Evolutionary conservation across 1,139 yeast genomes (phyloP), one percentile per base, ranked within the genome.

Genomic region (Hansenula lynferdii): DNA sequence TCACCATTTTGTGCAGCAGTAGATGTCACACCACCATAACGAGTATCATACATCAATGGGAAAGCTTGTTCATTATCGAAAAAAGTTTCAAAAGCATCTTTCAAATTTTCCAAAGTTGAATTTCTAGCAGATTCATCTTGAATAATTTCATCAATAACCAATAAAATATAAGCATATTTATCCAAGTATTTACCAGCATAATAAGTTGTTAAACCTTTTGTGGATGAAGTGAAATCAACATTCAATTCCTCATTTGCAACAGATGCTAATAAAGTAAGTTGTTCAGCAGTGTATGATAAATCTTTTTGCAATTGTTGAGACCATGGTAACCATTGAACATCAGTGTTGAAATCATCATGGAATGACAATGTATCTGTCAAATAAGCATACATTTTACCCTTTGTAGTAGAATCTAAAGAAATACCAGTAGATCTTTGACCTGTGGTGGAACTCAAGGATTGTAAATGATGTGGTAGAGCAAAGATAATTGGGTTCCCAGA

Each of bases 401-500:
- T 83, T 37, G 84, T 75, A 21, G 81, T 69, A 0, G 89, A 78
- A 25, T 68, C 65, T 33, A 80, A 58, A 15, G 62, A 54, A 35
- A 80, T 65, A 21, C 75, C 75, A 19, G 86, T 77, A 27, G 65
- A 58, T 3, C 63, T 51, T 4, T 56, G 47, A 6, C 61, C 39
- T 39, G 70, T 65, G 3, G 58, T 55, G 2, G 63, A 42, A 22
- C 69, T 56, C 44, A 84, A 64, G 1, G 85, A 70, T 27, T 62
- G 65, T 35, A 76, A 67, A 43, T 82, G 94, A 58, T 85, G 95
- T 17, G 92, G 89, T 39, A 82, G 68, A 8, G 86, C 85, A 58
- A 77, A 85, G 4, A 83, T 60, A 35, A 82, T 61, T 9, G 84
- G 69, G 8, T 60, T 58, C 5, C 79, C 79, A 16, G 73, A 62